These are phyloP conservation scores for Vigna unguiculata DNA, from an alignment of 306 rosid species.

Conservation along the genomic window DNA sequence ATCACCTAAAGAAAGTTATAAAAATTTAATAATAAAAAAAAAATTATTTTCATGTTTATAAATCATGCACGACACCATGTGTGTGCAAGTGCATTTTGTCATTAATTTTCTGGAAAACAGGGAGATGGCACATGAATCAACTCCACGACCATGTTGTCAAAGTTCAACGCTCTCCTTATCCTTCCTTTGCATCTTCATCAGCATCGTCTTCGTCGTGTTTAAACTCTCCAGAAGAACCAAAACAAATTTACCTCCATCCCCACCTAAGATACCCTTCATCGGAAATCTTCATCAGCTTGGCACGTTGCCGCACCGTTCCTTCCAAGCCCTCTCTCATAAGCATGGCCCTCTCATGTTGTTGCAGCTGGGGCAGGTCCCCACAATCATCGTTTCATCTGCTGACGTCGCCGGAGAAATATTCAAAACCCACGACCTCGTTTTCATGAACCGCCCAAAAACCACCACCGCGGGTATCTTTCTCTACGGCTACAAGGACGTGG, in stretches of 20 bases:
- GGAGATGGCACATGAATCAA: not conserved
- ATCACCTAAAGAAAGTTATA: too few species aligned
- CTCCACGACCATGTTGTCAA: not conserved
- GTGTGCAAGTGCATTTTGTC: too few species aligned
- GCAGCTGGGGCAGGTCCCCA: constrained; percentile 31
- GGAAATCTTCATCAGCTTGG: constrained; percentile 49
- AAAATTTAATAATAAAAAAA: too few species aligned
- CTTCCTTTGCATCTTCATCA: not conserved
- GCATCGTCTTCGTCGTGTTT: not conserved
- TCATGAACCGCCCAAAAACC: not conserved
- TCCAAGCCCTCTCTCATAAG: too few species aligned
- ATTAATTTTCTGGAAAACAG: too few species aligned
- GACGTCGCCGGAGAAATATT: not conserved
- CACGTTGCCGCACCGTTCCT: not conserved
- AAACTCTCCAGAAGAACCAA: constrained; percentile 4
- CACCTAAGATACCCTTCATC: constrained; percentile 33
- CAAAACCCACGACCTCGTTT: constrained; percentile 24
- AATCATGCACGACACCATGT: too few species aligned
- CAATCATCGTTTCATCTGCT: constrained; percentile 36
- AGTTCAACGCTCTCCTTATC: not conserved
- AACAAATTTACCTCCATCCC: constrained; percentile 29
- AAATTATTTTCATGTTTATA: too few species aligned
- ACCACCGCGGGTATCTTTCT: constrained; percentile 19
- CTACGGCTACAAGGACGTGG: constrained; percentile 30
- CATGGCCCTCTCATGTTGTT: constrained; percentile 16